Base-by-base conservation (phyloP, 192 early-diverging fungal genomes). In the Dispira simplex region DNA sequence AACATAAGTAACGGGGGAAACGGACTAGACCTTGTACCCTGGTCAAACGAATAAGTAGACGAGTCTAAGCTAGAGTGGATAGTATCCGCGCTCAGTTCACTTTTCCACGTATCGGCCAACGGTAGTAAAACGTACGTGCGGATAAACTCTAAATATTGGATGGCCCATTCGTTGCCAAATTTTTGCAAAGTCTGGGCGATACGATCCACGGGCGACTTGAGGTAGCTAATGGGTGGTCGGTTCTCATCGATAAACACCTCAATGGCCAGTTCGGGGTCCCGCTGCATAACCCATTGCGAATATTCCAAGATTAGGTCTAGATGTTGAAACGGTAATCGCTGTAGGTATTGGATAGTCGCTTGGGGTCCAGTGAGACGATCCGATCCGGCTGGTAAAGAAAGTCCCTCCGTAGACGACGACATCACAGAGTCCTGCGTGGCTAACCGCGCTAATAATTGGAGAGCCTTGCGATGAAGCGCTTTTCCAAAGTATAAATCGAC, bases 401-500 rank as follows among this genome's bases (percentile, higher is more conserved):
- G 16, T 21, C 13, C 20, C 26, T 44, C 44, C n/a, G 27, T 43
- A 44, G 39, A 16, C 21, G 28, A 26, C 13, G 46, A 11, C 26
- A 43, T 23, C 43, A 27, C 21, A 21, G 5, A 43, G 32, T 39
- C 32, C 13, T 23, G 46, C 63, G 66, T 63, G 39, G 75, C 73
- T 60, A 72, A 85, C 63, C 71, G 73, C 59, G 81, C 77, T 27
- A 97, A 75, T 27, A 92, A 79, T 66, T 91, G 89, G 44, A 98
- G 75, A 3, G 96, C 93, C 65, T 92, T 92, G 27, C 82, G 81
- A 73, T 95, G 92, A 28, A 89, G 81, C 11, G 87, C 88, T 68
- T 93, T 94, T 64, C 87, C 86, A 48, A 89, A 79, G 71, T 97
- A 99, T 54, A 99, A 77, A 64, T 95, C 94, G n/a, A 96, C 86